Base-by-base conservation (phyloP, 768 basidiomycete species). In the Suillus lakei region DNA sequence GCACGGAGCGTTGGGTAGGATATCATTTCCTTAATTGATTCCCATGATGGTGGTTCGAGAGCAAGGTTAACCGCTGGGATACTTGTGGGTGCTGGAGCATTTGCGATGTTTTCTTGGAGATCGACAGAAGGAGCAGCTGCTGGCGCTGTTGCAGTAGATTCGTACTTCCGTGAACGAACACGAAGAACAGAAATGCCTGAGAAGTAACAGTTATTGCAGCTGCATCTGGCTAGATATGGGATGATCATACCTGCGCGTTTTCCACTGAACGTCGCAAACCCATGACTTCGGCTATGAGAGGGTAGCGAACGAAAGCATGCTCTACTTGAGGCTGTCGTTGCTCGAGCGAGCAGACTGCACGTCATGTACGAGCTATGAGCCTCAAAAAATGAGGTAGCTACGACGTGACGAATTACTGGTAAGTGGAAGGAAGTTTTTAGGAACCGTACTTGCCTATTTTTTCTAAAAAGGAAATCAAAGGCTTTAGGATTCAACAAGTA, bases 1-100 rank as follows among this genome's bases (percentile, higher is more conserved):
- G 93, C 91, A 60, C 83, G 81, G 26, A 91, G 77, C 0, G 86
- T 84, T 4, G 75, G 58, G 10, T 66, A 61, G 36, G 83, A 76
- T 43, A 91, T 61, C 18, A 66, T 68, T 34, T 76, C 80, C 30
- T 80, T 68, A 26, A 88, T 73, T 16, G 77, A 69, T 15, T 67
- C 60, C 75, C 85, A 83, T 59, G 68, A 61, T 12, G 58, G n/a
- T 21, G 30, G 30, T 21, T 64, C 65, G 36, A 53, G 4, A 26
- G 28, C 4, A 30, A 44, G 28, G 23, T 5, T 53, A 36, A 60
- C 23, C 3, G 55, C 50, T 43, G 38, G 39, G 18, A 41, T 58
- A 48, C 21, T 38, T 10, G 7, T 43, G 34, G 26, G 53, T 34
- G 32, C 15, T 44, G 48, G 61, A 51, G n/a, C 26, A 28, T 21